These are phyloP conservation scores for Blastobotrys serpentis DNA, from an alignment of 1,139 yeast species.

Conservation along the genomic window DNA sequence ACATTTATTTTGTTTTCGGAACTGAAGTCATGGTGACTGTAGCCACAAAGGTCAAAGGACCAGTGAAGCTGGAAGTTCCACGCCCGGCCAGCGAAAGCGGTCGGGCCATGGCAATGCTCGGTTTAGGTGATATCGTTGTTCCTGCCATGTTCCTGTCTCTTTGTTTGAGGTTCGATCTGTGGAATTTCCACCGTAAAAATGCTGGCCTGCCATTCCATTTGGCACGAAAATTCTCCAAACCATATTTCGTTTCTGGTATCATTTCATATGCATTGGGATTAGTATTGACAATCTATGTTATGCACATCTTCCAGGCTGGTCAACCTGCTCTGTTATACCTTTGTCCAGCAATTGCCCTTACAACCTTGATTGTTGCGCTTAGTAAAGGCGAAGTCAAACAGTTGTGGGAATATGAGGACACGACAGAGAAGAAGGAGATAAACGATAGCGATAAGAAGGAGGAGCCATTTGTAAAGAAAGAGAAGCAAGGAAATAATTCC, in stretches of 20 bases:
- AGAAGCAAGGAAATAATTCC: conserved; percentile 1
- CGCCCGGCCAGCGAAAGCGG: conserved; percentile 19
- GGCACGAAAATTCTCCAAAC: conserved; percentile 41
- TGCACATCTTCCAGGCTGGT: conserved; percentile 45
- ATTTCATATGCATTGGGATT: conserved; percentile 50
- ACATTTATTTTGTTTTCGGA: conserved; percentile 64
- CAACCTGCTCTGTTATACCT: conserved; percentile 70
- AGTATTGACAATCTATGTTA: conserved; percentile 43
- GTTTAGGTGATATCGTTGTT: conserved; percentile 60
- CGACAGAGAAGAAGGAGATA: conserved; percentile 22
- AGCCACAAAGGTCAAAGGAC: conserved; percentile 55
- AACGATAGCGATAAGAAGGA: no score
- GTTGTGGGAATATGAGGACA: conserved; percentile 44
- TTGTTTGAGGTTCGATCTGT: conserved; percentile 52
- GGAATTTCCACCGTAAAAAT: conserved; percentile 38
- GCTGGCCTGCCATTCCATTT: conserved; percentile 41
- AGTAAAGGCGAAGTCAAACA: conserved; percentile 44
- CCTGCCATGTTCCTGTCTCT: conserved; percentile 55
- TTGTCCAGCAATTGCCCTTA: conserved; percentile 51
- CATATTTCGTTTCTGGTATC: conserved; percentile 49
- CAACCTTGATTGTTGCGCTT: conserved; percentile 39
- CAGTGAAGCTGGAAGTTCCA: conserved; percentile 56
- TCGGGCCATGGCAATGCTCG: conserved; percentile 43
- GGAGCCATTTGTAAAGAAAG: not conserved
- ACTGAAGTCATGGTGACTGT: conserved; percentile 63